Percentiles rank a stretch among this genome's conserved stretches.
Evolutionary conservation across 768 basidiomycete genomes (phyloP).

Genomic region (Phlegmacium glaucopus): DNA sequence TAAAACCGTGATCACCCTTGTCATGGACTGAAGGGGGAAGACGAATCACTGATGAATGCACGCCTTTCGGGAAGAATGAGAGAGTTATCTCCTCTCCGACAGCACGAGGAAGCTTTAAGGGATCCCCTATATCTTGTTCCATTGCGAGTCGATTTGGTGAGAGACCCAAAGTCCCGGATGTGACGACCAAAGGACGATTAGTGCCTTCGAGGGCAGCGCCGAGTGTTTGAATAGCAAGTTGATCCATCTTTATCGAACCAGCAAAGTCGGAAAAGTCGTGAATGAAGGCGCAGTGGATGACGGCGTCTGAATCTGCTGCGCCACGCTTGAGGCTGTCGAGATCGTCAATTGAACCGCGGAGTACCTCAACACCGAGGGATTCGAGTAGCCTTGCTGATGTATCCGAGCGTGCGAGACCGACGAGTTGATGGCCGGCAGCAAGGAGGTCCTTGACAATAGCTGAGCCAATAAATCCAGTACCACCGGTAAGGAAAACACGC

Average conservation of each 20-base stretch:
- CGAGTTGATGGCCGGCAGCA: not conserved
- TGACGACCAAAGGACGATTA: not conserved
- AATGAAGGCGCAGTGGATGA: conserved; percentile 3
- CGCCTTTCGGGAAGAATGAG: not conserved
- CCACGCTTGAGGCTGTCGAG: not conserved
- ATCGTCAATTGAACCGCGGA: conserved; percentile 2
- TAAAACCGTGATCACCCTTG: not conserved
- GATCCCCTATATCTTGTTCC: not conserved
- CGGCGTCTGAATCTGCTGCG: conserved; percentile 1
- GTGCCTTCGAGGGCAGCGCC: conserved; percentile 3
- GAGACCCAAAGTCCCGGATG: not conserved
- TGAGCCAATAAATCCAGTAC: conserved; percentile 2
- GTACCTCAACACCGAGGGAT: not conserved
- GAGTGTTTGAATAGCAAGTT: not conserved
- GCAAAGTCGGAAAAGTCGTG: conserved; percentile 1
- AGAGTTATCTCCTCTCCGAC: not conserved
- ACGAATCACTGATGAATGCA: not conserved
- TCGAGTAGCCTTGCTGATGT: not conserved
- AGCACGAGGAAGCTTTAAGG: not conserved
- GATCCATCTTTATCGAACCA: not conserved
- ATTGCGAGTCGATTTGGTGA: not conserved
- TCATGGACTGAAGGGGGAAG: conserved; percentile 1
- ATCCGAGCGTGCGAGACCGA: conserved; percentile 3
- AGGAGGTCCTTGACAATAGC: conserved; percentile 1
- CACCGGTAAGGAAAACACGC: conserved; percentile 2